Evolutionary conservation across 306 rosid genomes (phyloP), one percentile per base, ranked within the genome.

Genomic region (Gastrolobium bilobum): DNA sequence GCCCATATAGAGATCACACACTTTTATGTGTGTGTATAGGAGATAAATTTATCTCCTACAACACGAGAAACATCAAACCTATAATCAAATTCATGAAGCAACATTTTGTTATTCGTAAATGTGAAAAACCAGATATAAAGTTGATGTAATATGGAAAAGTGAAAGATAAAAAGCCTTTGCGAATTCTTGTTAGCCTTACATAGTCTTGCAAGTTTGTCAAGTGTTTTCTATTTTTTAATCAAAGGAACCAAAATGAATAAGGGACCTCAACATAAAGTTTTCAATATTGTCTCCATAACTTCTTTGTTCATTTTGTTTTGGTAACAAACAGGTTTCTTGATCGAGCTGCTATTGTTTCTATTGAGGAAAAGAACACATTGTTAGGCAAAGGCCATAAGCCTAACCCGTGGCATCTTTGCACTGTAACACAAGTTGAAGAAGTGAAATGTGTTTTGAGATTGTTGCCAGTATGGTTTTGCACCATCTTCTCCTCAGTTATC

Each of bases 371-470:
- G 29, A 64, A 20, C 26, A 11, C 64, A 51, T 63, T 80, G 34
- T 3, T 13, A 44, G 78, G 68, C 67, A 68, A 82, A 81, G 71
- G 77, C 20, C 81, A 63, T 52, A 74, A 82, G 10, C 85, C 79
- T 15, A 72, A 77, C 39, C 88, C 90, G 3, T 88, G 95, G 92
- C 53, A 81, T 60, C 87, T 90, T 48, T 87, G 92, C 84, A 54
- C 86, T 0, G 85, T 90, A 31, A 81, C 89, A 67, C 92, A 87
- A 54, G 85, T 90, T 65, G 92, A 90, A 81, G 92, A 88, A 80
- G 86, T 90, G 63, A 90, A 88, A 69, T 81, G 91, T 77, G 10
- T 87, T 10, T 13, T 87, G 9, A 85, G 89, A 51, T 54, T 90
- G 34, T 65, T 88, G 5, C 91, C 91, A 1, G 35, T 88, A 26